phyloP scores from a whole-genome alignment of 208 protist genomes.

The Crithidia fasciculata region DNA sequence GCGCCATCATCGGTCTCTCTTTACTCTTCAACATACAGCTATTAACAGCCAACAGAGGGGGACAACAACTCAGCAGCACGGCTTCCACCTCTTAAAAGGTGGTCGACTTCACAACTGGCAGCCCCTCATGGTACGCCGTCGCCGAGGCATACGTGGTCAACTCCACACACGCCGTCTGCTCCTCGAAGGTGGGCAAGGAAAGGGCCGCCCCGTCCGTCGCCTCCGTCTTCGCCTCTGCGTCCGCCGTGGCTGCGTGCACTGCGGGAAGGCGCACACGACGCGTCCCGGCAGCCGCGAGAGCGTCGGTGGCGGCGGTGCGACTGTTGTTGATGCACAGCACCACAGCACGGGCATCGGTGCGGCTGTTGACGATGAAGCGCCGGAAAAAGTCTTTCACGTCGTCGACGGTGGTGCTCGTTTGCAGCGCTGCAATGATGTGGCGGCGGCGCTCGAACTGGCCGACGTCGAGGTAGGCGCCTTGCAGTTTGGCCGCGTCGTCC shows the following conservation, averaged over 20 bases:
- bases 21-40: not conserved
- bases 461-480: conserved; percentile 39
- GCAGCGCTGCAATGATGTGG: conserved; percentile 44
- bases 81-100: conserved; percentile 13
- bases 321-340: conserved; percentile 51
- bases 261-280: conserved; percentile 9
- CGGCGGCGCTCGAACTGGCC: conserved; percentile 36
- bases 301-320: conserved; percentile 19
- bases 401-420: conserved; percentile 27
- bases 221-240: not conserved
- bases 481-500: conserved; percentile 39
- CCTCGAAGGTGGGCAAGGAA: conserved; percentile 40
- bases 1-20: not conserved
- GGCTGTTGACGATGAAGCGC: conserved; percentile 44
- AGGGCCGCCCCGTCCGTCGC: conserved; percentile 24
- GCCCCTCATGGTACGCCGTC: conserved; percentile 19
- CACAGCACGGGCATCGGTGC: conserved; percentile 39
- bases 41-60: not conserved
- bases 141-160: conserved; percentile 23
- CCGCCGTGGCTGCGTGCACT: conserved; percentile 4
- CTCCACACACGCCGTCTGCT: conserved; percentile 15
- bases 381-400: conserved; percentile 49
- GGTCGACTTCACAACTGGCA: conserved; percentile 18
- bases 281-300: conserved; percentile 7
- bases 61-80: not conserved